These are phyloP conservation scores for Lasiosphaeris hirsuta DNA, from an alignment of 495 filamentous ascomycete genomes.

Conservation along the genomic window DNA sequence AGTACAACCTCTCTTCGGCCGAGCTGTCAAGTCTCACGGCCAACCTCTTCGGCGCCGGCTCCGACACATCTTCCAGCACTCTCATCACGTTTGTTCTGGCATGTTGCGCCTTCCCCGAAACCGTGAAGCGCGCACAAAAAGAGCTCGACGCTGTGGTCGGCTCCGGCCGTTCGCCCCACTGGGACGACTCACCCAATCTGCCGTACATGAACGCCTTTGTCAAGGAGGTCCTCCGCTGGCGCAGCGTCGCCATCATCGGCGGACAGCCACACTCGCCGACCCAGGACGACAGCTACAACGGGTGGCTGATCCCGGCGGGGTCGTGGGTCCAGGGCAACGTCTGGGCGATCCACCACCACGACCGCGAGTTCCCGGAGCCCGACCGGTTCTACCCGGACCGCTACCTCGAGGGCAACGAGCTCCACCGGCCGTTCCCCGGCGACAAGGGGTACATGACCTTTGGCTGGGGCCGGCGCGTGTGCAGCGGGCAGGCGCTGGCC, in stretches of 20 bases:
- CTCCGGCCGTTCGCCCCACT: slow-evolving; percentile 48
- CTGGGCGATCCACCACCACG: slow-evolving; percentile 64
- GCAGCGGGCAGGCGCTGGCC: slow-evolving; percentile 56
- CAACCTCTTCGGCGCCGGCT: slow-evolving; percentile 63
- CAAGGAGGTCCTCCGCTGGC: slow-evolving; percentile 63
- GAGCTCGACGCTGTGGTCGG: slow-evolving; percentile 61
- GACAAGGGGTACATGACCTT: slow-evolving; percentile 64
- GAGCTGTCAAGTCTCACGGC: slow-evolving; percentile 60
- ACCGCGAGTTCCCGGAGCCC: slow-evolving; percentile 60
- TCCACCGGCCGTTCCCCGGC: slow-evolving; percentile 52
- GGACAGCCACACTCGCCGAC: slow-evolving; percentile 61
- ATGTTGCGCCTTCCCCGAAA: slow-evolving; percentile 53
- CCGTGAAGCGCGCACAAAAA: slow-evolving; percentile 37
- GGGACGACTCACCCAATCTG: slow-evolving; percentile 54
- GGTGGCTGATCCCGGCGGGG: slow-evolving; percentile 50
- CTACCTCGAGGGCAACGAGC: slow-evolving; percentile 45
- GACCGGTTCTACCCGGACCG: slow-evolving; percentile 54
- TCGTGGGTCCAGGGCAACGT: slow-evolving; percentile 60
- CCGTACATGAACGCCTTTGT: slow-evolving; percentile 59
- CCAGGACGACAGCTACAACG: slow-evolving; percentile 56
- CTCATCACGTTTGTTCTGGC: slow-evolving; percentile 61
- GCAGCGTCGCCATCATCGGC: slow-evolving; percentile 60
- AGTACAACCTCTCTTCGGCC: slow-evolving; percentile 47
- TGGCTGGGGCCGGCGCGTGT: slow-evolving; percentile 59
- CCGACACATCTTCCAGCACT: slow-evolving; percentile 63